Conservation (phyloP, 2,329 filamentous ascomycete species). For the Neopestalotiopsis clavispora region DNA sequence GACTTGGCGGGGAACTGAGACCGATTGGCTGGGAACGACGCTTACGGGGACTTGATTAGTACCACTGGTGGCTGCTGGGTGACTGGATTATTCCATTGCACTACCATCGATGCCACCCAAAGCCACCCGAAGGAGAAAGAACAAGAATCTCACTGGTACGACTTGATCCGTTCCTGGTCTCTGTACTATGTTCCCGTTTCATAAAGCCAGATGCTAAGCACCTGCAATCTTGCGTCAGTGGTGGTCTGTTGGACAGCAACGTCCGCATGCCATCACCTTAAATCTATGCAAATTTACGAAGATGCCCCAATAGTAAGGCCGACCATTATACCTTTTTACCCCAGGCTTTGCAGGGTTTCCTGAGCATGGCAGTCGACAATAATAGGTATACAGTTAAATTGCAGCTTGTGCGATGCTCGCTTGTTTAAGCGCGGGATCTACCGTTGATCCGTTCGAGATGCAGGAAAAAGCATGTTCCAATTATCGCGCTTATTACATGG, state of each 20-base stretch:
- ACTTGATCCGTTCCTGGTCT: not conserved
- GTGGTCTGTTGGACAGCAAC: conserved; percentile 12
- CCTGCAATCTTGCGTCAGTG: conserved; percentile 11
- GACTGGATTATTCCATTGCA: not conserved
- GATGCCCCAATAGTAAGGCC: not conserved
- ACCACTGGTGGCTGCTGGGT: not conserved
- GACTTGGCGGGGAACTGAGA: not conserved
- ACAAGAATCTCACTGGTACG: not conserved
- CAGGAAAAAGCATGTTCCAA: not conserved
- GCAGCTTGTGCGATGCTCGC: not conserved
- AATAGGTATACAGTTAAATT: not conserved
- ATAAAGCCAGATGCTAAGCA: not conserved
- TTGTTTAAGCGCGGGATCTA: not conserved
- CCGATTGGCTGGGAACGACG: conserved; percentile 16
- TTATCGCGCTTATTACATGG: not conserved
- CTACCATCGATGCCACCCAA: no score
- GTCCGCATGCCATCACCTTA: conserved; percentile 1
- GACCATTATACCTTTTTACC: not conserved
- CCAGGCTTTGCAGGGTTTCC: not conserved
- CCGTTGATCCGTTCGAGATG: not conserved
- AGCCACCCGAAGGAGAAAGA: not conserved
- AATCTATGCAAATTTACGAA: not conserved
- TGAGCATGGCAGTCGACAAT: not conserved
- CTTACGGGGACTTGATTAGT: not conserved
- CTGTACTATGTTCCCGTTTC: conserved; percentile 8